Evolutionary conservation across 164 flowering plant species (phyloP).

Genomic region (Nelumbo lutea): DNA sequence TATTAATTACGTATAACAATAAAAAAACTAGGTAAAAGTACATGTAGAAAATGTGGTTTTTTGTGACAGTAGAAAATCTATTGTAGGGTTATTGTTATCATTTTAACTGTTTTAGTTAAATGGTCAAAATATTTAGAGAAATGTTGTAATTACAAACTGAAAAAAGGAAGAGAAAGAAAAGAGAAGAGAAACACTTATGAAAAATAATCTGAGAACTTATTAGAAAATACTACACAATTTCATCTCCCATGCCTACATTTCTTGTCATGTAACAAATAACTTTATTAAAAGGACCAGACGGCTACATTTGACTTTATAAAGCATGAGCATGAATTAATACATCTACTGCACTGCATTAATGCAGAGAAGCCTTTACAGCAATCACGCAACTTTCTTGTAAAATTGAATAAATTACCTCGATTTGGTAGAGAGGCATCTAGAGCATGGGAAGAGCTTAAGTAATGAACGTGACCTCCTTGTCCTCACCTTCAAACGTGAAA

Average conservation of each 20-base stretch:
- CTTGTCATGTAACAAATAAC: background rate
- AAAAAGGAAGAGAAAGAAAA: background rate
- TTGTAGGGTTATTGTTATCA: background rate
- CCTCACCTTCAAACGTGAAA: constrained; percentile 44
- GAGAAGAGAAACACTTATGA: no score
- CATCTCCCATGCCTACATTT: constrained; percentile 10
- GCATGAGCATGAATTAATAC: constrained; percentile 18
- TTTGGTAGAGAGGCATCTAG: constrained; percentile 50
- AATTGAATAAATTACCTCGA: constrained; percentile 39
- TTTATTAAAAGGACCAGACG: constrained; percentile 14
- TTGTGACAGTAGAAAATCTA: background rate
- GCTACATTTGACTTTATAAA: constrained; percentile 16
- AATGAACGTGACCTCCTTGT: constrained; percentile 38
- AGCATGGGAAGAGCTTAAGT: constrained; percentile 56
- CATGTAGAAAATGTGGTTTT: background rate
- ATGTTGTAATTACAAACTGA: background rate
- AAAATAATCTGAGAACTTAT: constrained; percentile 9
- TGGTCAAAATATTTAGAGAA: background rate
- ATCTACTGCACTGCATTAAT: no score
- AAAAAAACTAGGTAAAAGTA: background rate
- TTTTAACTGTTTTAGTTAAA: background rate
- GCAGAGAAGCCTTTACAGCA: background rate
- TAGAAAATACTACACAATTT: constrained; percentile 3
- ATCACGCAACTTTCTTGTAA: background rate
- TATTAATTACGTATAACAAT: no score